phyloP scores from a whole-genome alignment of 768 basidiomycete species.

The Russula sp. region DNA sequence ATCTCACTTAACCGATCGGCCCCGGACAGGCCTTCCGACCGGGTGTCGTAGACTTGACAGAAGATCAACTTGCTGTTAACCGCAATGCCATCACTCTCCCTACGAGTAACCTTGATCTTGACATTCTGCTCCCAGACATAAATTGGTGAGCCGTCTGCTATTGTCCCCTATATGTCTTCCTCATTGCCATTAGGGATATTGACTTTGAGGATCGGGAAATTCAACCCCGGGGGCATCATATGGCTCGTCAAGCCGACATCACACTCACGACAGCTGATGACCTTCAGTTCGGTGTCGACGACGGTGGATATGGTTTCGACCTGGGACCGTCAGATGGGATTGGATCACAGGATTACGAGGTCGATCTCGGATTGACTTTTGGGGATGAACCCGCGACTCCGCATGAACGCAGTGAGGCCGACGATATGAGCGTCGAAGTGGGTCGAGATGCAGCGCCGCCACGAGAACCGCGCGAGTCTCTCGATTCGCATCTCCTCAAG shows the following conservation, averaged over 20 bases:
- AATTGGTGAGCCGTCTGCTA: constrained; percentile 56
- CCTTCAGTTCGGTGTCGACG: constrained; percentile 62
- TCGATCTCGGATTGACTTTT: constrained; percentile 77
- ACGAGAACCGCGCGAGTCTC: constrained; percentile 49
- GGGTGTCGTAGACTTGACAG: constrained; percentile 93
- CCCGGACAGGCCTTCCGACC: constrained; percentile 80
- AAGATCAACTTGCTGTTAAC: constrained; percentile 85
- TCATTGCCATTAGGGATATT: constrained; percentile 55
- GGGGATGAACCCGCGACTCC: constrained; percentile 45
- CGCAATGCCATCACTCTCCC: constrained; percentile 87
- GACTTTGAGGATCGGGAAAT: constrained; percentile 71
- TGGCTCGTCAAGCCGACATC: constrained; percentile 83
- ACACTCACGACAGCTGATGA: constrained; percentile 79
- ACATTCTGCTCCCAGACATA: constrained; percentile 73
- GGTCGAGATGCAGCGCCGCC: constrained; percentile 65
- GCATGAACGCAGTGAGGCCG: constrained; percentile 42
- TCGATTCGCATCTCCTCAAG: constrained; percentile 61
- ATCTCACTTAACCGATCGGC: constrained; percentile 12
- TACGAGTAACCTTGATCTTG: constrained; percentile 72
- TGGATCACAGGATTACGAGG: constrained; percentile 78
- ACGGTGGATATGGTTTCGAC: constrained; percentile 63
- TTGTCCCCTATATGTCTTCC: constrained; percentile 21
- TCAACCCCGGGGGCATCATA: constrained; percentile 69
- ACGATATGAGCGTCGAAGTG: constrained; percentile 66
- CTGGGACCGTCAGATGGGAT: constrained; percentile 79